Base-by-base conservation (phyloP, 345 rosid species). In the Lepidium sativum region DNA sequence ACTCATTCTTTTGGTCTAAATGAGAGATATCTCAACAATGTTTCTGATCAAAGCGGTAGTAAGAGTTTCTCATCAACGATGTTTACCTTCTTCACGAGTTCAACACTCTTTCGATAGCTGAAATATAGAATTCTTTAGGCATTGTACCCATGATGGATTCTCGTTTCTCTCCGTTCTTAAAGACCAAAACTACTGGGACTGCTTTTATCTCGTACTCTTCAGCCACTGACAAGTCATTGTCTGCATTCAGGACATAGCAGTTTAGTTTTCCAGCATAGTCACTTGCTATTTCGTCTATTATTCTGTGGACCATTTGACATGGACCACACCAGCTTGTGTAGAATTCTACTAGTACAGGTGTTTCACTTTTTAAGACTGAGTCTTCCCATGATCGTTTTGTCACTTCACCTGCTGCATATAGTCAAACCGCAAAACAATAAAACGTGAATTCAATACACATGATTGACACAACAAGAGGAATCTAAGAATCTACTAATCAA, bases 241-340 rank as follows among this genome's bases (percentile, higher is more conserved):
- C 98, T 8, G 96, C 80, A 61, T 92, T 83, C 32, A 89, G 80
- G 8, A 87, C 75, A 57, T 77, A 89, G 76, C 89, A 89, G 58
- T 74, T 80, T 8, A 89, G 80, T 75, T 68, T 85, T 68, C 91
- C 96, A 0, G 80, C 81, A 52, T 92, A 92, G 55, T 87, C 98
- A 38, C 72, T 79, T 0, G 94, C 91, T 29, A 92, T 86, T 79
- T 92, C 96, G 60, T 86, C 83, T 43, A 92, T 89, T 43, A 86
- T 81, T 32, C 81, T 67, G 76, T 75, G 81, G 3, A 83, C 85
- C 85, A 83, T 83, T 70, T 69, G 59, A 72, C 88, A 83, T 20
- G 85, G 88, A 35, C 88, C 88, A 27, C 88, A 92, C 98, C 96
- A 92, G 67, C 87, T 86, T 0, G 96, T 92, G 73, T 83, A 85